Evolutionary conservation across 2,329 filamentous ascomycete species (phyloP), one percentile per base, ranked within the genome.

Genomic region (Zasmidium citrigriseum): DNA sequence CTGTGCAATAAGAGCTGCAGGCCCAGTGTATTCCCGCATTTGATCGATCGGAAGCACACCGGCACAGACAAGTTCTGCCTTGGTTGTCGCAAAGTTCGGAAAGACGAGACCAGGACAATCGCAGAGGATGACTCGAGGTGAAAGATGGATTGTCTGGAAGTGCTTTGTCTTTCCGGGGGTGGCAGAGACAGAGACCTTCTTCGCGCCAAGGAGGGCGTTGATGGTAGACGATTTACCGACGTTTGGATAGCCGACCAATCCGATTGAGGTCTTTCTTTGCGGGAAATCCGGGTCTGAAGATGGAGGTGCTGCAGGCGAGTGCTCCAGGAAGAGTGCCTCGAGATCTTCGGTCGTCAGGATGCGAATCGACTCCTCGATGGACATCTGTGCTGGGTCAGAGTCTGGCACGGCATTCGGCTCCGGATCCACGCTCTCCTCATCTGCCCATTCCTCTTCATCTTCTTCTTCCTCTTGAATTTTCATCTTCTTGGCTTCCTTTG

Each of bases 161-260:
- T 99, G 95, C 80, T 99, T 99, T 14, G 95, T 99, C 80, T 99
- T 99, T 73, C 95, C 95, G 3, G 95, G 95, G 1, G 95, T 99
- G 14, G 93, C 89, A 16, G 95, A 99, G 41, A 99, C 96, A 0
- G 93, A 98, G 4, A 99, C 95, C 78, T 98, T 99, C 80, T 98
- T 99, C 55, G 95, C 88, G 52, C 96, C 96, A 58, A 98, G 93
- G n/a, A 99, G 84, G 45, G 95, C 93, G 79, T 99, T 99, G 82
- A 99, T 99, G 16, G 95, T 99, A 50, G 93, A 97, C 1, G 96
- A 99, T 79, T 99, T 99, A 78, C 95, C 95, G 63, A 99, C 95
- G 78, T 99, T 99, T 70, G 95, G 95, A 77, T 99, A 99, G 59
- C 95, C 95, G 38, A 99, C 95, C 20, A 99, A 82, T 68, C 95